Evolutionary conservation across 1,284 basidiomycete genomes (phyloP), one percentile per base, ranked within the genome.

Genomic region (Cutaneotrichosporon daszewskae): DNA sequence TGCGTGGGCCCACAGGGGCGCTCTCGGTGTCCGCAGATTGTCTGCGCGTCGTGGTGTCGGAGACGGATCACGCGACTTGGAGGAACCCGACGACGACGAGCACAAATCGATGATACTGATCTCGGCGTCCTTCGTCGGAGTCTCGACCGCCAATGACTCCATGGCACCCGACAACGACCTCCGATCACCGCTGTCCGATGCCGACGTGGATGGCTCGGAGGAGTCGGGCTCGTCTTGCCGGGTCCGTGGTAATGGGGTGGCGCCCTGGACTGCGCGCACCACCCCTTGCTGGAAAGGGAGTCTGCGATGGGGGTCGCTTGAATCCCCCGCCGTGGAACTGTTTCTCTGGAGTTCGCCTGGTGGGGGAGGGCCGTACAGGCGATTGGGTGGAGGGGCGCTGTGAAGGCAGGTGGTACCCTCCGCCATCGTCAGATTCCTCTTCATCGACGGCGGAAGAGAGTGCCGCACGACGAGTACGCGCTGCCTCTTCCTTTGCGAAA

Each of bases 261-360:
- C 46, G 37, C 60, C 51, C 59, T 32, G 60, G 59, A 57, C 49
- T 54, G 40, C 47, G 57, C 60, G 55, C 44, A 47, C 55, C 54
- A 57, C 60, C 58, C 64, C 66, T 38, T 13, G 18, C 5, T 45
- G 51, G 64, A 68, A 67, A 68, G 50, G 50, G 46, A 39, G 13
- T 31, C 13, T 14, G 28, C 13, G 13, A 6, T 9, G 28, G 6
- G 7, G 28, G 28, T 31, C 14, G 28, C 9, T 31, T 9, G 28
- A 31, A 31, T 10, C 28, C 28, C 6, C 28, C 28, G 6, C 28
- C 28, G 14, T 31, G 13, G 28, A 14, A 11, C 14, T 31, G 13
- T 11, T 31, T n/a, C n/a, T n/a, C n/a, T n/a, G n/a, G n/a, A n/a
- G n/a, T n/a, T n/a, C n/a, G n/a, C n/a, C n/a, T n/a, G n/a, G n/a